phyloP scores from a whole-genome alignment of 176 grass and related monocot genomes.

The Rhynchospora breviuscula region DNA sequence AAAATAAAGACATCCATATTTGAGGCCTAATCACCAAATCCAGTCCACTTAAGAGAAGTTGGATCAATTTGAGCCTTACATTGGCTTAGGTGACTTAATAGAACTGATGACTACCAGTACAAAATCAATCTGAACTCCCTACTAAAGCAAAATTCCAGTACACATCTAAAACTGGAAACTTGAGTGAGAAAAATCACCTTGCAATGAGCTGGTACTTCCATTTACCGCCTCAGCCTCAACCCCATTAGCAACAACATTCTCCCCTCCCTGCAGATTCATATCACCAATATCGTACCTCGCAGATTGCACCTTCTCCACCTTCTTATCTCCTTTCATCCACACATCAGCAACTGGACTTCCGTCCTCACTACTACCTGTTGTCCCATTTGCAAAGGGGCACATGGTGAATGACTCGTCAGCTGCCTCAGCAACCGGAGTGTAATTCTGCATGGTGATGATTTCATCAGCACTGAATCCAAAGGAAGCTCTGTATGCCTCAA shows the following conservation, averaged over 20 bases:
- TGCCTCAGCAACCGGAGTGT: slow-evolving; percentile 63
- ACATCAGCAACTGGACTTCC: slow-evolving; percentile 34
- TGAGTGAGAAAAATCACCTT: background rate
- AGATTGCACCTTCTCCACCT: slow-evolving; percentile 35
- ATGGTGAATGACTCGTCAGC: slow-evolving; percentile 87
- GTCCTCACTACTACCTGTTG: slow-evolving; percentile 28
- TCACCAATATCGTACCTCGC: slow-evolving; percentile 15
- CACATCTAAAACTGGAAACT: background rate
- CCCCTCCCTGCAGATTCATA: background rate
- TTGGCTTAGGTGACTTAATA: background rate
- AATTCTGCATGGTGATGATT: slow-evolving; percentile 60
- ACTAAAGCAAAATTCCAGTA: background rate
- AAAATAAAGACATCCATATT: background rate
- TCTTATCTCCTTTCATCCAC: slow-evolving; percentile 31
- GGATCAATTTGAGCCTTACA: background rate
- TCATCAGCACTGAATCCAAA: slow-evolving; percentile 99
- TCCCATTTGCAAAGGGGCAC: slow-evolving; percentile 67
- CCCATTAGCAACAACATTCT: slow-evolving; percentile 1
- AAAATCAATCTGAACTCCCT: background rate
- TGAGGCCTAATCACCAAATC: background rate
- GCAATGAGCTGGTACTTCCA: background rate
- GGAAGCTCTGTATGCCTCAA: slow-evolving; percentile 98
- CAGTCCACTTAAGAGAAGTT: background rate
- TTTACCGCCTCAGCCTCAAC: background rate
- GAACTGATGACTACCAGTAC: background rate